Percentiles rank a stretch among this genome's conserved stretches.
These are phyloP conservation scores for Monilinia laxa DNA, from an alignment of 2,329 filamentous ascomycete species.

Conservation along the genomic window DNA sequence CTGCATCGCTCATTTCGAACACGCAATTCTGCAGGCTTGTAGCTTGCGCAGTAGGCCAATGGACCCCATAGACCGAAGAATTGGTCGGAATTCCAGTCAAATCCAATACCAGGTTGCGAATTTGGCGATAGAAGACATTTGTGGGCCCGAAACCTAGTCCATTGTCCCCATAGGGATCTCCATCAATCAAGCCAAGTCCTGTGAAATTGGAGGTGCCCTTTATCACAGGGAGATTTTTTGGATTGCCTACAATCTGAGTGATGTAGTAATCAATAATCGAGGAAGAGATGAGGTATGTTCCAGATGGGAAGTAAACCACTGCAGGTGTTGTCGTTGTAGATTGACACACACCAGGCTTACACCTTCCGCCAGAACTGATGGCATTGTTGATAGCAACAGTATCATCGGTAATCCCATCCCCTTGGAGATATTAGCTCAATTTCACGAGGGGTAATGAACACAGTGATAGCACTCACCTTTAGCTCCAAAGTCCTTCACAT, in stretches of 20 bases:
- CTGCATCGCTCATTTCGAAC: conserved; percentile 54
- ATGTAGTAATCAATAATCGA: conserved; percentile 34
- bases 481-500: conserved; percentile 34
- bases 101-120: conserved; percentile 66
- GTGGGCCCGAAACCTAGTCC: conserved; percentile 75
- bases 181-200: conserved; percentile 78
- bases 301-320: conserved; percentile 36
- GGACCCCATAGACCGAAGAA: conserved; percentile 45
- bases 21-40: conserved; percentile 62
- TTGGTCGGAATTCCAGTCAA: conserved; percentile 40
- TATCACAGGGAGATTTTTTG: conserved; percentile 60
- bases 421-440: conserved; percentile 73
- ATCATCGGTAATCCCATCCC: conserved; percentile 70
- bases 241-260: conserved; percentile 37
- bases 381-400: conserved; percentile 75
- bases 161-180: conserved; percentile 72
- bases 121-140: conserved; percentile 64
- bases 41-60: conserved; percentile 56
- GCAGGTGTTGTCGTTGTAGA: conserved; percentile 50
- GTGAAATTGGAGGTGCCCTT: conserved; percentile 69
- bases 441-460: conserved; percentile 71
- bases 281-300: conserved; percentile 35
- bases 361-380: conserved; percentile 32
- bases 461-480: conserved; percentile 26
- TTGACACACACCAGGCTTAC: conserved; percentile 49